Conservation (phyloP, 352 stramenopile species). For the Phytophthora crassamura region DNA sequence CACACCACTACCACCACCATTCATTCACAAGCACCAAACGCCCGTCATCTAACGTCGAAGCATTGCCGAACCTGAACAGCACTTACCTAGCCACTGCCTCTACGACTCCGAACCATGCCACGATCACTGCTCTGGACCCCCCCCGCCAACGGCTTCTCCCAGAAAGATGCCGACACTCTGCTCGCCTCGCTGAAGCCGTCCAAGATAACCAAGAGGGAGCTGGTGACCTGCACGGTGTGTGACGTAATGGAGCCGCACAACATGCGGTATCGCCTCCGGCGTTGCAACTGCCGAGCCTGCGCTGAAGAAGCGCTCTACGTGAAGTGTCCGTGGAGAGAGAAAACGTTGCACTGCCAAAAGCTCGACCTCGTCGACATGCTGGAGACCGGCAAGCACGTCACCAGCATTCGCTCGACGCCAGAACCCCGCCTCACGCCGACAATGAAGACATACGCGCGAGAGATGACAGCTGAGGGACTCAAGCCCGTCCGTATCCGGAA, state of each 20-base stretch:
- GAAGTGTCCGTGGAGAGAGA: constrained; percentile 1
- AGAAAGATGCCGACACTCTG: background rate
- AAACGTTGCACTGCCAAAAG: constrained; percentile 1
- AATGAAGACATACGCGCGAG: background rate
- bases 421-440: background rate
- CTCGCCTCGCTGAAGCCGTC: constrained; percentile 1
- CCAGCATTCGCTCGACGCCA: background rate
- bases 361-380: constrained; percentile 1
- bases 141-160: background rate
- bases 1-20: background rate
- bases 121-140: constrained; percentile 1
- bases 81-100: background rate
- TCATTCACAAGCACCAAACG: background rate
- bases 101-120: background rate
- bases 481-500: constrained; percentile 7
- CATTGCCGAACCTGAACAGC: background rate
- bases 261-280: constrained; percentile 4
- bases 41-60: background rate
- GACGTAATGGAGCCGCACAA: background rate
- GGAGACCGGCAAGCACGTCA: constrained; percentile 2
- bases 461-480: constrained; percentile 3
- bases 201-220: constrained; percentile 12
- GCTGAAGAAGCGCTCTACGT: background rate
- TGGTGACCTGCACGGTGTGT: background rate
- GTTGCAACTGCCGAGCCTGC: background rate